These are phyloP conservation scores for Picea mariana DNA, from an alignment of 83 land plant genomes.

Conservation along the genomic window DNA sequence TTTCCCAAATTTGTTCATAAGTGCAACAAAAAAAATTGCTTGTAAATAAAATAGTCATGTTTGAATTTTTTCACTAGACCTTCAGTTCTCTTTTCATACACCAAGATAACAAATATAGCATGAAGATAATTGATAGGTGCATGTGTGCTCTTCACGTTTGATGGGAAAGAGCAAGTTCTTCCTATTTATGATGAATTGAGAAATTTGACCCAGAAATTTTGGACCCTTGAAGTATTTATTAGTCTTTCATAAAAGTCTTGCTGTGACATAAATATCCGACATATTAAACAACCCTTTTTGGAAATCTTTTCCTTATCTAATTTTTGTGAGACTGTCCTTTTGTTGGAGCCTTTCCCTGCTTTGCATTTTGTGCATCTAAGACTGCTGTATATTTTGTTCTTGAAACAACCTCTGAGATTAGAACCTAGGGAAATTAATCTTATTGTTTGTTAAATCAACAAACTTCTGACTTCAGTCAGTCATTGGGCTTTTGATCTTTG, in stretches of 20 bases:
- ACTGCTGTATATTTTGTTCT: background rate
- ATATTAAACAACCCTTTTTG: background rate
- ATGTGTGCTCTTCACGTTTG: background rate
- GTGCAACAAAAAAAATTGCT: background rate
- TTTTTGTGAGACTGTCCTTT: background rate
- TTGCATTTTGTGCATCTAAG: background rate
- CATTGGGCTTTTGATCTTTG: constrained; percentile 6
- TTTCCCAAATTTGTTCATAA: background rate
- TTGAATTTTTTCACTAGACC: background rate
- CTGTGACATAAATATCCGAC: background rate
- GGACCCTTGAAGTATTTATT: background rate
- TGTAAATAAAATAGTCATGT: background rate
- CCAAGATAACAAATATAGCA: background rate
- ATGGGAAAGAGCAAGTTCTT: background rate
- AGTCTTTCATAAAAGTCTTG: background rate
- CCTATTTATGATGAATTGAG: too few relatives aligned
- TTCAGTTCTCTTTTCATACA: background rate
- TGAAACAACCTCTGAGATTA: background rate
- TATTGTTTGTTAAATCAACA: background rate
- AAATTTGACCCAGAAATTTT: background rate
- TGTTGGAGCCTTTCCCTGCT: background rate
- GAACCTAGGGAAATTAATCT: background rate
- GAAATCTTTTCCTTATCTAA: background rate
- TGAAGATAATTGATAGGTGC: background rate
- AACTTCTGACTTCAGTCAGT: background rate